A percentile compares a stretch with the other conserved stretches of the same genome.
These are phyloP conservation scores for Diaporthe nobilis DNA, from an alignment of 2,329 filamentous ascomycete genomes.

Conservation along the genomic window DNA sequence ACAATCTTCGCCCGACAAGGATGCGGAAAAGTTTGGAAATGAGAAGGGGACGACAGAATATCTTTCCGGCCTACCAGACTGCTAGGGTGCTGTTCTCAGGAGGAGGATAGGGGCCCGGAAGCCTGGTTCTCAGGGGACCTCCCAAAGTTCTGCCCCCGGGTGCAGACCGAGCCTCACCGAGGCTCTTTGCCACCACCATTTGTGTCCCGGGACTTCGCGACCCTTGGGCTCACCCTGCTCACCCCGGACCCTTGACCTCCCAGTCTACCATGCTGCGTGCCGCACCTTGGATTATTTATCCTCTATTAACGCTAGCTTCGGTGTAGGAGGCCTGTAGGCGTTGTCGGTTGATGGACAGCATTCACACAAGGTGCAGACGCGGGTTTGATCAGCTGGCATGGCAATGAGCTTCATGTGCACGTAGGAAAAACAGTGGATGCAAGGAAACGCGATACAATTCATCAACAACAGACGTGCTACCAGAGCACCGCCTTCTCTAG, in stretches of 20 bases:
- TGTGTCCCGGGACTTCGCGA: neutral
- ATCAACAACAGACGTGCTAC: slow-evolving; percentile 28
- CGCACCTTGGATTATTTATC: neutral
- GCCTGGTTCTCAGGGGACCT: neutral
- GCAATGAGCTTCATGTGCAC: neutral
- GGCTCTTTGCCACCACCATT: neutral
- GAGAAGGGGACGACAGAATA: neutral
- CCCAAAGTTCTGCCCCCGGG: neutral
- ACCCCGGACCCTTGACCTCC: slow-evolving; percentile 9
- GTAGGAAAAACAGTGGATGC: neutral
- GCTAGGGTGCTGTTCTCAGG: neutral
- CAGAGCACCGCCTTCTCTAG: slow-evolving; percentile 31
- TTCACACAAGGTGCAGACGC: neutral
- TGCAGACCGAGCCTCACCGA: slow-evolving; percentile 28
- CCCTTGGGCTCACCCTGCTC: slow-evolving; percentile 15
- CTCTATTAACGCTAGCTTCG: neutral
- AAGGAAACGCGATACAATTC: slow-evolving; percentile 16
- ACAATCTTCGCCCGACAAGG: slow-evolving; percentile 24
- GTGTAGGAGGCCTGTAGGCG: neutral
- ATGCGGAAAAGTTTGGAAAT: slow-evolving; percentile 31
- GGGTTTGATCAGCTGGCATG: neutral
- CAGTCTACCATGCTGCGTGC: neutral
- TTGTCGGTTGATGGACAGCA: neutral
- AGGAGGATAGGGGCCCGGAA: slow-evolving; percentile 4
- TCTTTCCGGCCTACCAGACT: neutral